A percentile compares a stretch with the other conserved stretches of the same genome.
These are phyloP conservation scores for Thalassiosira mediterranea DNA, from an alignment of 352 stramenopile species.

Conservation along the genomic window DNA sequence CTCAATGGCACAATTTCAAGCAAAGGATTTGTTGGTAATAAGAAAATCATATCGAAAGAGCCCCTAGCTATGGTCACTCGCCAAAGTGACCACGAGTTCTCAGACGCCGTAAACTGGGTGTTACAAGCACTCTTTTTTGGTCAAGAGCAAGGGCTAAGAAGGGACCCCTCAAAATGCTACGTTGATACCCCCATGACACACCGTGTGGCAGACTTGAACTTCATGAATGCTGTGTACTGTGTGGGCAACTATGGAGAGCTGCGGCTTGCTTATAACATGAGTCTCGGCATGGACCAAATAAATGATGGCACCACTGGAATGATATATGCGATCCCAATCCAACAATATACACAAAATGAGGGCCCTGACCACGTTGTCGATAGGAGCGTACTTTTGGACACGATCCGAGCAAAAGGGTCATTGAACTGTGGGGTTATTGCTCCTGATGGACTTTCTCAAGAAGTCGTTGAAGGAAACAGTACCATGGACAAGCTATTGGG, in stretches of 20 bases:
- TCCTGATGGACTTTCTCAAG: slow-evolving; percentile 2
- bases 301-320: slow-evolving; percentile 41
- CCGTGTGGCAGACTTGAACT: slow-evolving; percentile 31
- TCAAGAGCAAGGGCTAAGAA: slow-evolving; percentile 17
- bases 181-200: neutral
- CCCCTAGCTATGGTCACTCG: slow-evolving; percentile 41
- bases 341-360: slow-evolving; percentile 12
- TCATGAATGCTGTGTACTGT: slow-evolving; percentile 41
- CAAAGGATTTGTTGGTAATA: slow-evolving; percentile 19
- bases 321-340: slow-evolving; percentile 32
- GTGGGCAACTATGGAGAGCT: slow-evolving; percentile 41
- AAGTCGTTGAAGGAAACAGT: neutral
- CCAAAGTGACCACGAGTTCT: slow-evolving; percentile 39
- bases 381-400: neutral
- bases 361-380: neutral
- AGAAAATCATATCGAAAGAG: slow-evolving; percentile 24
- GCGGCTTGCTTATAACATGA: neutral
- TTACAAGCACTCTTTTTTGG: slow-evolving; percentile 28
- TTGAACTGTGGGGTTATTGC: slow-evolving; percentile 30
- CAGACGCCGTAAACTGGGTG: slow-evolving; percentile 45
- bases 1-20: neutral
- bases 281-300: slow-evolving; percentile 30
- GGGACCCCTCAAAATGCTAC: slow-evolving; percentile 16
- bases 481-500: neutral
- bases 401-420: neutral